Base-by-base conservation (phyloP, 345 rosid species). In the Eucalyptus tenuipes region DNA sequence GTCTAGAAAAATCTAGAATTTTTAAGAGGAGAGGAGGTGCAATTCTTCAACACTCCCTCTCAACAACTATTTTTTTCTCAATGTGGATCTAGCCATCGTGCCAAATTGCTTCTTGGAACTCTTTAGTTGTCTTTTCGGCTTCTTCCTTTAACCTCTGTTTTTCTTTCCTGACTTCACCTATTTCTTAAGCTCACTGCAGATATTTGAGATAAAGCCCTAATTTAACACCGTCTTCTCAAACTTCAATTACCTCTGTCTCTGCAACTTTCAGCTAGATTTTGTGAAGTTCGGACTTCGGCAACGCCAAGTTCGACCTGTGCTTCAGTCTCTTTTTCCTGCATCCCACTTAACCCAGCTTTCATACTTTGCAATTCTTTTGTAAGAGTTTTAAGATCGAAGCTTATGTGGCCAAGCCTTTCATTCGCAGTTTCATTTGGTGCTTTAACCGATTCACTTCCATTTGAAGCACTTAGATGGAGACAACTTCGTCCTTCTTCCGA, bases 331-430 rank as follows among this genome's bases (percentile, higher is more conserved):
- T 94, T 97, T 8, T 94, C 99, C 98, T 10, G 37, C 90, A 91
- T 97, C 99, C 5, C 98, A 94, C 89, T 93, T 95, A 91, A 95
- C 99, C 90, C 95, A 95, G 89, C 86, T 13, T 93, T 94, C 91
- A 91, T 95, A 91, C 95, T 92, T 88, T 96, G 96, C 25, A 93
- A 94, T 89, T 96, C 98, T 88, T 94, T 97, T 59, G 17, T 27
- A 59, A 27, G 68, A 59, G 68, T 59, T 90, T 94, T 95, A 10
- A 90, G 93, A 86, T 93, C 93, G 87, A 94, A 96, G 91, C 44
- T 96, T 92, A 94, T 99, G 92, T 96, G 98, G 59, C 94, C 96
- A 40, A 99, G 99, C 93, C 93, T 96, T 95, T 7, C 96, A 50
- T 96, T 97, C 87, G 94, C 96, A 6, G 96, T 94, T 61, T 89